Conservation (phyloP, 2,329 filamentous ascomycete genomes). For the Fusarium luffae region DNA sequence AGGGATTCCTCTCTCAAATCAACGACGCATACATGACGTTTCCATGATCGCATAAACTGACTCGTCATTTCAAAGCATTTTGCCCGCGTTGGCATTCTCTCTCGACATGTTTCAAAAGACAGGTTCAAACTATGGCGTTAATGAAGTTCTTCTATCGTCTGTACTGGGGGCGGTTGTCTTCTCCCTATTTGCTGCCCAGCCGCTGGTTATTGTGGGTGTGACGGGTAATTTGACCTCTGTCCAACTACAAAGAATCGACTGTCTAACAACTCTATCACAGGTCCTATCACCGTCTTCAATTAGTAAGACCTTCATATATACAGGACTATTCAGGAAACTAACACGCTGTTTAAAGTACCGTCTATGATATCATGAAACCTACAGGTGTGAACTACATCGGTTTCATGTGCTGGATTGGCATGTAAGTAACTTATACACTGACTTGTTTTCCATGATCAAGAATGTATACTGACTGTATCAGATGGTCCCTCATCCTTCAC, state of each 20-base stretch:
- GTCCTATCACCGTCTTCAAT: constrained; percentile 94
- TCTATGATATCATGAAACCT: constrained; percentile 86
- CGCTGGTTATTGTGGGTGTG: constrained; percentile 89
- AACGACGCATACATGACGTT: not conserved
- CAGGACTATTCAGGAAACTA: not conserved
- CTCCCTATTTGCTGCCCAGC: constrained; percentile 81
- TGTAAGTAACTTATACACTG: constrained; percentile 59
- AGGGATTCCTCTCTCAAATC: not conserved
- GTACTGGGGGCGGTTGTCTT: constrained; percentile 87
- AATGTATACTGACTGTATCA: constrained; percentile 46
- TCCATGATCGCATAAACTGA: constrained; percentile 17
- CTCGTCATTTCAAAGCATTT: constrained; percentile 66
- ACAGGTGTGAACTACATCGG: constrained; percentile 83
- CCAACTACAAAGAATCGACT: not conserved
- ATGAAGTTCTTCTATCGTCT: constrained; percentile 88
- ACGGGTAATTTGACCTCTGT: constrained; percentile 64
- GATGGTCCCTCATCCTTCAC: constrained; percentile 86
- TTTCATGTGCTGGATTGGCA: constrained; percentile 92
- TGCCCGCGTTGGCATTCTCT: constrained; percentile 88
- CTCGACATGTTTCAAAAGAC: constrained; percentile 95
- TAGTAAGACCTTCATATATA: constrained; percentile 63
- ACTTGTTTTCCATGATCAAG: not conserved
- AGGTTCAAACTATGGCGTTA: constrained; percentile 85
- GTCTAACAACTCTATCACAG: constrained; percentile 49
- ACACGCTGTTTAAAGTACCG: constrained; percentile 66